Evolutionary conservation across 768 basidiomycete species (phyloP).

Genomic region (Chalciporus sphaerocephalus): DNA sequence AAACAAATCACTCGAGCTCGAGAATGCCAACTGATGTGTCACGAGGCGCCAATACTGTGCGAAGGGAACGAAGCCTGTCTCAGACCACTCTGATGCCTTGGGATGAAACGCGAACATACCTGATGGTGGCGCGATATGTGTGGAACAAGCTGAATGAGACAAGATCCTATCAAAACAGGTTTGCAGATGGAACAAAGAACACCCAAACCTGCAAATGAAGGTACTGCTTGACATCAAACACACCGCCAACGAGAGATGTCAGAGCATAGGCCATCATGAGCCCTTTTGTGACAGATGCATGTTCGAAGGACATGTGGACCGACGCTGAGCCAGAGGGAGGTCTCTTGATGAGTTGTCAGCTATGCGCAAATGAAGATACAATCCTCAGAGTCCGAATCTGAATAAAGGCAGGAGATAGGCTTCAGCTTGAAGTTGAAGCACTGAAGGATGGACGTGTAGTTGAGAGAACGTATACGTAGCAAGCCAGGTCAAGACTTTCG

Average conservation of each 20-base stretch:
- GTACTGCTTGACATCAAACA: slow-evolving; percentile 87
- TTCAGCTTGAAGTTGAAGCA: neutral
- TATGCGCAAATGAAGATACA: neutral
- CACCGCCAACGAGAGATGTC: slow-evolving; percentile 66
- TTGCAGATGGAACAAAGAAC: slow-evolving; percentile 3
- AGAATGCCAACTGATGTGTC: slow-evolving; percentile 69
- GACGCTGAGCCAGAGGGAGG: neutral
- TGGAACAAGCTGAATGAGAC: slow-evolving; percentile 61
- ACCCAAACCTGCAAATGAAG: slow-evolving; percentile 71
- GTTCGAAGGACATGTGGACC: slow-evolving; percentile 66
- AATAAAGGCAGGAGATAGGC: neutral
- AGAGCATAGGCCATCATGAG: slow-evolving; percentile 71
- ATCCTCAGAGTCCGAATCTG: neutral
- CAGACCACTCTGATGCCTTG: slow-evolving; percentile 23
- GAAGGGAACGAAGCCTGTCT: slow-evolving; percentile 23
- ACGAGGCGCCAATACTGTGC: slow-evolving; percentile 81
- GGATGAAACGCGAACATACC: slow-evolving; percentile 38
- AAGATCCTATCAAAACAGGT: slow-evolving; percentile 6
- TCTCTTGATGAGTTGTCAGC: neutral
- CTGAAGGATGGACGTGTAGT: neutral
- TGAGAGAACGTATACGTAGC: no score
- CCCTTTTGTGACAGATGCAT: slow-evolving; percentile 83
- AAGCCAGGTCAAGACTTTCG: no score
- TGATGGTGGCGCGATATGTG: slow-evolving; percentile 90
- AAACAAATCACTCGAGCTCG: slow-evolving; percentile 83